These are phyloP conservation scores for Paramecium sexaurelia DNA, from an alignment of 73 alveolate species.

Conservation along the genomic window DNA sequence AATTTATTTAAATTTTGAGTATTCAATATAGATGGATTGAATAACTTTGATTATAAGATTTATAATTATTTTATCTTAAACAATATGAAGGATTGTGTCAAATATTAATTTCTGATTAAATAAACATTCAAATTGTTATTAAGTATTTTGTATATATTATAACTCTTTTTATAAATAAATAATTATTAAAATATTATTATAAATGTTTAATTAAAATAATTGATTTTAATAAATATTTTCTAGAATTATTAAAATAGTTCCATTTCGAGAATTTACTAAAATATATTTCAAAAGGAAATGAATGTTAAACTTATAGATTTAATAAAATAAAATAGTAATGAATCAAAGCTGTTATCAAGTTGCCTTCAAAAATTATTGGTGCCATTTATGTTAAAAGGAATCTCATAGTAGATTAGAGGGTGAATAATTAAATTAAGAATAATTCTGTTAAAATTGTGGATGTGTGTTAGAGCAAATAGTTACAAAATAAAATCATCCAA, in stretches of 20 bases:
- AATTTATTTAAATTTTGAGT: too few species aligned
- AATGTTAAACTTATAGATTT: not conserved
- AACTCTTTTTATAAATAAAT: too few species aligned
- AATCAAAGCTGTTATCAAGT: not conserved
- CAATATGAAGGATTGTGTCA: too few species aligned
- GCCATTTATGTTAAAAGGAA: not conserved
- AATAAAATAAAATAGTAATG: not conserved
- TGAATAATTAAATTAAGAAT: not conserved
- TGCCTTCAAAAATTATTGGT: constrained; percentile 30
- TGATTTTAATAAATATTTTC: too few species aligned
- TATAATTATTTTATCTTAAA: too few species aligned
- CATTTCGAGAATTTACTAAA: not conserved
- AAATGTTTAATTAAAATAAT: too few species aligned
- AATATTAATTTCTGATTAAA: too few species aligned
- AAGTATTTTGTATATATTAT: not conserved
- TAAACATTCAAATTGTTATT: too few species aligned
- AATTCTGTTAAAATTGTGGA: constrained; percentile 21
- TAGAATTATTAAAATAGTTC: not conserved
- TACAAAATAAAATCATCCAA: constrained; percentile 14
- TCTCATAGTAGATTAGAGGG: not conserved
- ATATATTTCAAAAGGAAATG: not conserved
- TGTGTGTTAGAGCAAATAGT: not conserved
- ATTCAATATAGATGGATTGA: too few species aligned
- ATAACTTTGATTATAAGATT: too few species aligned
- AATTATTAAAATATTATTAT: not conserved